Evolutionary conservation across 1,284 basidiomycete species (phyloP).

Genomic region (Ustilago trichophora): DNA sequence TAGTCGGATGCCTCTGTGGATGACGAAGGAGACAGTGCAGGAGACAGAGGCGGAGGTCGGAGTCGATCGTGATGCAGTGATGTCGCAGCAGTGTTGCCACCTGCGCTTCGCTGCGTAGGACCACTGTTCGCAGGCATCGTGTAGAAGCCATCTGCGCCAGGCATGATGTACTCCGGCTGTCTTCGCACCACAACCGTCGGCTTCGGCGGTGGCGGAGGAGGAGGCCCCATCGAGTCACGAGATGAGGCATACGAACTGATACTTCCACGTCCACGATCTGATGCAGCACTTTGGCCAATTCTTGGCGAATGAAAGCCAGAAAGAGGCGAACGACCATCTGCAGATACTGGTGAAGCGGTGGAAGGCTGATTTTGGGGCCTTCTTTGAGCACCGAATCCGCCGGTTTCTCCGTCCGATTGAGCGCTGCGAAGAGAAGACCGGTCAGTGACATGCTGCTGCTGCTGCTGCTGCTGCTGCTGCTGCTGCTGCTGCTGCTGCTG

Average conservation of each 20-base stretch:
- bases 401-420: slow-evolving; percentile 5
- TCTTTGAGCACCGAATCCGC: not conserved
- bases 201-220: slow-evolving; percentile 45
- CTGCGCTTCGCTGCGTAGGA: not conserved
- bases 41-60: slow-evolving; percentile 20
- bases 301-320: slow-evolving; percentile 5
- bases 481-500: not conserved
- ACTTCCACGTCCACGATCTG: slow-evolving; percentile 1
- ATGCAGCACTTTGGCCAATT: not conserved
- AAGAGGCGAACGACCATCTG: not conserved
- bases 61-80: slow-evolving; percentile 6
- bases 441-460: not conserved
- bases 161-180: slow-evolving; percentile 49
- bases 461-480: not conserved
- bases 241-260: slow-evolving; percentile 2
- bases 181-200: slow-evolving; percentile 10
- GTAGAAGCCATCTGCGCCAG: slow-evolving; percentile 52
- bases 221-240: slow-evolving; percentile 35
- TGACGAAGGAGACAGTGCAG: slow-evolving; percentile 17
- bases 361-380: not conserved
- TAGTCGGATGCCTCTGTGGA: slow-evolving; percentile 17
- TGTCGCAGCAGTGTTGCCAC: not conserved
- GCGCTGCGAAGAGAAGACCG: slow-evolving; percentile 7
- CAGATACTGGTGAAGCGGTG: not conserved
- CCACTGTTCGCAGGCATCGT: slow-evolving; percentile 15